These are phyloP conservation scores for Dissoconium aciculare DNA, from an alignment of 2,329 filamentous ascomycete species.

Conservation along the genomic window DNA sequence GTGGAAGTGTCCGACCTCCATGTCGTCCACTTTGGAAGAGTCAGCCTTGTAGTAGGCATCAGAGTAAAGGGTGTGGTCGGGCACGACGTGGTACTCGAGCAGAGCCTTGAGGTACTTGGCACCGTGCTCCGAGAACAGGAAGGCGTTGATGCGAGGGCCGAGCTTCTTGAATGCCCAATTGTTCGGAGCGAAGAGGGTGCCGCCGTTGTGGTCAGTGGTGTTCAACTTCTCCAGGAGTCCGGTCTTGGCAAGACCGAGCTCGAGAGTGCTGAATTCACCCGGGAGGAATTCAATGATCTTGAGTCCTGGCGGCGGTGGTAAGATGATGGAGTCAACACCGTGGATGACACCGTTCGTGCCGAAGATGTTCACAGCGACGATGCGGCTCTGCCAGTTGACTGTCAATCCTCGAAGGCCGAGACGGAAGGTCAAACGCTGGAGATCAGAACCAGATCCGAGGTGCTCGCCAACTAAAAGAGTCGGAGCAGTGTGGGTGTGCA, in stretches of 20 bases:
- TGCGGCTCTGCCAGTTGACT: slow-evolving; percentile 62
- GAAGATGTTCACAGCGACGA: slow-evolving; percentile 55
- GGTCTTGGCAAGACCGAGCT: slow-evolving; percentile 60
- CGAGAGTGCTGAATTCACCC: slow-evolving; percentile 60
- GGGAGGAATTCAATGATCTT: slow-evolving; percentile 53
- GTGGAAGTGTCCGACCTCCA: slow-evolving; percentile 40
- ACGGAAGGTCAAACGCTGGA: slow-evolving; percentile 57
- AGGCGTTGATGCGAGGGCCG: slow-evolving; percentile 58
- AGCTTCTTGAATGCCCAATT: slow-evolving; percentile 70
- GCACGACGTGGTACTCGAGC: slow-evolving; percentile 63
- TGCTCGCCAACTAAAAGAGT: slow-evolving; percentile 45
- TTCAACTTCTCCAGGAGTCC: slow-evolving; percentile 48
- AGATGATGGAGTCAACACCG: slow-evolving; percentile 56
- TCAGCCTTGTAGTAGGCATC: slow-evolving; percentile 55
- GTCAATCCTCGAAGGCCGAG: slow-evolving; percentile 48
- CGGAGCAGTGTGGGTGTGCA: slow-evolving; percentile 58
- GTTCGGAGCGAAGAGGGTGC: slow-evolving; percentile 66
- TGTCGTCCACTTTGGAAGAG: slow-evolving; percentile 15
- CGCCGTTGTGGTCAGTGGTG: slow-evolving; percentile 37
- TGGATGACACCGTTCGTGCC: slow-evolving; percentile 72
- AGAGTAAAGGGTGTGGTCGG: slow-evolving; percentile 64
- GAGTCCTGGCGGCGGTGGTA: slow-evolving; percentile 54
- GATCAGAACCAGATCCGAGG: slow-evolving; percentile 44
- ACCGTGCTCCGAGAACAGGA: slow-evolving; percentile 67
- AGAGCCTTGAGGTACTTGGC: slow-evolving; percentile 62